These are phyloP conservation scores for Cinchona pubescens DNA, from an alignment of 257 asterid species.

Conservation along the genomic window DNA sequence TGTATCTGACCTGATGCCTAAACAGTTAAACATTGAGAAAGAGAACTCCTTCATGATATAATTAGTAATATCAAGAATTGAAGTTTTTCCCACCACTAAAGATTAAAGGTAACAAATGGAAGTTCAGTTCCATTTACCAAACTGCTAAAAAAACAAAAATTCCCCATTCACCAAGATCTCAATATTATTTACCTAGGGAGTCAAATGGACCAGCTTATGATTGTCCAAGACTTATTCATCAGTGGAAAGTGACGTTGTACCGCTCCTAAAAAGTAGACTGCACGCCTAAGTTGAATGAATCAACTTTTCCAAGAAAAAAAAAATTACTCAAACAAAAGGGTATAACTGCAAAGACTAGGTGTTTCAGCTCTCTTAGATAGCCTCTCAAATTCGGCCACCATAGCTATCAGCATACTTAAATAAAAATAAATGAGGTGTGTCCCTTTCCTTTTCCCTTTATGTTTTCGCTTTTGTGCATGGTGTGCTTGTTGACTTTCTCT, in stretches of 20 bases:
- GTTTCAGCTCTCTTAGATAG: not conserved
- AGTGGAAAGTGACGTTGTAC: too few species aligned
- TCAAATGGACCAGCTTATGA: not conserved
- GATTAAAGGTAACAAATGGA: not conserved
- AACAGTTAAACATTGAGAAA: not conserved
- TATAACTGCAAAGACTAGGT: not conserved
- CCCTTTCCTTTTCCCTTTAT: not conserved
- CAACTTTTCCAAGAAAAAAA: not conserved
- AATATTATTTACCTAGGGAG: not conserved
- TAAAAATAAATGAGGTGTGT: not conserved
- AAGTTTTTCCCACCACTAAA: not conserved
- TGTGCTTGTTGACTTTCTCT: not conserved
- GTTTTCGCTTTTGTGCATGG: not conserved
- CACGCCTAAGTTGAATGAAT: too few species aligned
- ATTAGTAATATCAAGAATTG: not conserved
- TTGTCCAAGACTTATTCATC: not conserved
- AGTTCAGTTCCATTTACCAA: not conserved
- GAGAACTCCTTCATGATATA: not conserved
- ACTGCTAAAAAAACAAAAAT: not conserved
- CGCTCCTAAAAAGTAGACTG: too few species aligned
- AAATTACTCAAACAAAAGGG: not conserved
- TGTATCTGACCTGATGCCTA: not conserved
- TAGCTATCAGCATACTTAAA: not conserved
- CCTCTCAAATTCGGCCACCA: not conserved
- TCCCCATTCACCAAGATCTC: not conserved